Conservation (phyloP, 192 early-diverging fungal species). For the Phycomyces blakesleeanus region DNA sequence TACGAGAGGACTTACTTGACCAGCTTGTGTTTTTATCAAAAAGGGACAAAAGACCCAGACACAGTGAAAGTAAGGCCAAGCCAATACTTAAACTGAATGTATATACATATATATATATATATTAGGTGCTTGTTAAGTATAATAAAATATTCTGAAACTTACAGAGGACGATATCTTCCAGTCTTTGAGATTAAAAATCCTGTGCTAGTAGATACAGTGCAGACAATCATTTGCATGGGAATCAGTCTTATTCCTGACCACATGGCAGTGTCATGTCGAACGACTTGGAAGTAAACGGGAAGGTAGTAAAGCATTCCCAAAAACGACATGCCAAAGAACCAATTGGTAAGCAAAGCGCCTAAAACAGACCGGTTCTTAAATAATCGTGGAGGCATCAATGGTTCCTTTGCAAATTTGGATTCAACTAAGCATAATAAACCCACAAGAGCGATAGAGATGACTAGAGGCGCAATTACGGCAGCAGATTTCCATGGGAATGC, state of each 20-base stretch:
- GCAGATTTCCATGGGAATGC: slow-evolving; percentile 66
- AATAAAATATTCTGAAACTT: slow-evolving; percentile 5
- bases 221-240: slow-evolving; percentile 20
- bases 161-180: slow-evolving; percentile 18
- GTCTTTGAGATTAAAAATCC: slow-evolving; percentile 18
- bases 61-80: slow-evolving; percentile 53
- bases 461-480: slow-evolving; percentile 52
- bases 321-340: slow-evolving; percentile 62
- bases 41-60: slow-evolving; percentile 58
- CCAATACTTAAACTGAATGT: slow-evolving; percentile 45
- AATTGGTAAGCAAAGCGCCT: slow-evolving; percentile 54
- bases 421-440: slow-evolving; percentile 55
- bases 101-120: too few relatives aligned
- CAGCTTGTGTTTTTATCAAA: slow-evolving; percentile 23
- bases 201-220: slow-evolving; percentile 4
- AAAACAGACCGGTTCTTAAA: slow-evolving; percentile 59
- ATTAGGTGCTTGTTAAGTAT: too few relatives aligned
- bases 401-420: slow-evolving; percentile 63
- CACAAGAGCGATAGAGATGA: slow-evolving; percentile 45
- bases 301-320: slow-evolving; percentile 70
- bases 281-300: slow-evolving; percentile 73
- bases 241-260: slow-evolving; percentile 30
- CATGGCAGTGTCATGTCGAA: slow-evolving; percentile 50
- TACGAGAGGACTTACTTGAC: slow-evolving; percentile 2
- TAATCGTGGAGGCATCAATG: slow-evolving; percentile 67